Percentiles rank a stretch among this genome's conserved stretches.
Evolutionary conservation across 305 asterid species (phyloP).

Genomic region (Solanum hybrid): DNA sequence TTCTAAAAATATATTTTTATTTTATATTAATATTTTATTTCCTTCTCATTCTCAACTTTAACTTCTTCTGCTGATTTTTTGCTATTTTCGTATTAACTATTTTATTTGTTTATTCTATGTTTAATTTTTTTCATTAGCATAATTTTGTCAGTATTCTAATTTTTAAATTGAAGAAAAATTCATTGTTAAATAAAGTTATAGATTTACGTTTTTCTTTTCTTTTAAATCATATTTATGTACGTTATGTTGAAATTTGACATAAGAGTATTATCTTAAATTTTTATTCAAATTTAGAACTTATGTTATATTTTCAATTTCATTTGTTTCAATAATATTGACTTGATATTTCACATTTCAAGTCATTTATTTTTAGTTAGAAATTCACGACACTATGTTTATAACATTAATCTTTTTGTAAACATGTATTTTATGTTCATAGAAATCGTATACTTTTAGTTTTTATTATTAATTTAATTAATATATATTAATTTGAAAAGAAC

Average conservation of each 20-base stretch:
- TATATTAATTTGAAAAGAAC: neutral
- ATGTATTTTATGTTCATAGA: neutral
- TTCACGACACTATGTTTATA: neutral
- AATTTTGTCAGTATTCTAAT: too few species aligned
- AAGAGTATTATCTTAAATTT: too few species aligned
- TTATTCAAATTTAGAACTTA: too few species aligned
- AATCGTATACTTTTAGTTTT: neutral
- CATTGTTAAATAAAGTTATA: neutral
- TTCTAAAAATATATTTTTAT: neutral
- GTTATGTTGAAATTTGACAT: too few species aligned
- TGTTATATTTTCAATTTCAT: neutral
- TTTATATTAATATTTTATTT: too few species aligned
- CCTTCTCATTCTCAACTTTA: neutral
- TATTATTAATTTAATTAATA: too few species aligned
- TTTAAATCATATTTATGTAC: too few species aligned
- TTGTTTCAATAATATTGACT: neutral
- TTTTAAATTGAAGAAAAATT: too few species aligned
- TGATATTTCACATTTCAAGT: neutral
- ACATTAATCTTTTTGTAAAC: too few species aligned
- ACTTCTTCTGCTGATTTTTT: too few species aligned
- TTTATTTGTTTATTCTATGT: too few species aligned
- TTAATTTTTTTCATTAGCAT: neutral
- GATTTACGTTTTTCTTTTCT: neutral
- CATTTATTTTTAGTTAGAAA: too few species aligned
- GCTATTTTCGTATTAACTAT: neutral